Evolutionary conservation across 2,329 filamentous ascomycete species (phyloP), one percentile per base, ranked within the genome.

Genomic region (Lachnellula willkommii): DNA sequence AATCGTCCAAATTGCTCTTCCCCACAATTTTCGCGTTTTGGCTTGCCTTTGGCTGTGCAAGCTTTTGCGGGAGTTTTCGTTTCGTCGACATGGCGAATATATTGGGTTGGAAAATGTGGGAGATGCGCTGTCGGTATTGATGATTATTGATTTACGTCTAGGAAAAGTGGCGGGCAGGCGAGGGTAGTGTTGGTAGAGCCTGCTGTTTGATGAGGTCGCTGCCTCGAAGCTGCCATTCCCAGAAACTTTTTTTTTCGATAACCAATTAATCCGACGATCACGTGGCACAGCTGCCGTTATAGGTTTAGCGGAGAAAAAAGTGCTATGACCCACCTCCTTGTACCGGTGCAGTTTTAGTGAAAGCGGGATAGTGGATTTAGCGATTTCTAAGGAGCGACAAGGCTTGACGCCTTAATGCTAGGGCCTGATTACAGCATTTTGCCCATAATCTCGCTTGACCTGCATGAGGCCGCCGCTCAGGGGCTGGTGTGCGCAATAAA

Each of bases 1-100:
- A 76, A 67, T 87, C 82, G 69, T 85, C 79, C 58, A 86, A 77
- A 55, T 73, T 76, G 43, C 73, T 70, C 66, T 77, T 82, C 47
- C 73, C 71, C 3, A 75, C 65, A 17, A 74, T 69, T 67, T 80
- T 82, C 56, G 80, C 80, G 66, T 74, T 77, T 54, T 76, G 73
- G 69, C 77, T 80, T 58, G 80, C 73, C 14, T 76, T 73, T 0
- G 83, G 83, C 57, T 77, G 72, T 55, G 79, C 80, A 65, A 86
- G 74, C 72, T 79, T 79, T 56, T 76, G 75, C 58, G 80, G 73
- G 55, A 78, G 74, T 77, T 84, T 86, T 68, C 82, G 75, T 71
- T 83, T 86, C 46, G 81, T 79, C 59, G 82, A 81, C 78, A 84
- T 83, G 58, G 59, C 8, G 17, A 15, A 32, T 22, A 22, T 24